phyloP scores from a whole-genome alignment of 2,329 filamentous ascomycete genomes.

The Xylaria sp. region DNA sequence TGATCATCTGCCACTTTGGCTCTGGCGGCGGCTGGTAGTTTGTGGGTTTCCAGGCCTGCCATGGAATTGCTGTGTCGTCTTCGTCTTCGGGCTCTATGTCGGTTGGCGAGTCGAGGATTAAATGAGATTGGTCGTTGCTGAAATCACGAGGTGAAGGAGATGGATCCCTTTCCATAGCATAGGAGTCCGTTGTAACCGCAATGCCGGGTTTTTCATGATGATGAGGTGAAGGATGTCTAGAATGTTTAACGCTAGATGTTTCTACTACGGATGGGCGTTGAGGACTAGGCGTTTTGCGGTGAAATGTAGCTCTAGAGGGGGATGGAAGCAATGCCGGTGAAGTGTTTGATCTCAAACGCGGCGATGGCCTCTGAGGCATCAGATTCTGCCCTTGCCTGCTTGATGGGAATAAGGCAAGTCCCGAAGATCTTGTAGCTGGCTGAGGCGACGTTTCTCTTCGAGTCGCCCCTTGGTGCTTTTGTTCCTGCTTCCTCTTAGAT shows the following conservation, averaged over 20 bases:
- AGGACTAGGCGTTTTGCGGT: constrained; percentile 39
- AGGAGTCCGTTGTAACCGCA: constrained; percentile 42
- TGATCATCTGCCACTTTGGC: constrained; percentile 61
- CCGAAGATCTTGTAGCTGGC: constrained; percentile 55
- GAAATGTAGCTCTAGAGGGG: constrained; percentile 53
- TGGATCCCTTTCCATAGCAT: constrained; percentile 37
- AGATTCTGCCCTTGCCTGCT: constrained; percentile 41
- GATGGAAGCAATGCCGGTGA: constrained; percentile 62
- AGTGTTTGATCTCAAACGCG: constrained; percentile 63
- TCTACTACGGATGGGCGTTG: constrained; percentile 32
- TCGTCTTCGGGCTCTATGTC: constrained; percentile 42
- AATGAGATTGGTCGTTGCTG: constrained; percentile 50
- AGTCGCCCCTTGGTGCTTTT: constrained; percentile 10
- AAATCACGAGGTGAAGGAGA: constrained; percentile 44
- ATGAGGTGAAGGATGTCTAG: constrained; percentile 33
- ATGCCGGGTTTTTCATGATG: constrained; percentile 37
- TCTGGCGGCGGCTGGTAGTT: constrained; percentile 50
- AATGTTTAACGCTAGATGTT: constrained; percentile 25
- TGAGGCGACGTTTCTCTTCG: constrained; percentile 63
- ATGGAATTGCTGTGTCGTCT: constrained; percentile 43
- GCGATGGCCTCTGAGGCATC: constrained; percentile 49
- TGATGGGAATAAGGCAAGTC: constrained; percentile 58
- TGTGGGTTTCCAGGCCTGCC: constrained; percentile 48
- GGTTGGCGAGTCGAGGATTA: constrained; percentile 57
- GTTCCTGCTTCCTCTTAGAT: constrained; percentile 36